Base-by-base conservation (phyloP, 208 protist species). In the Trypanosomatidae sp. region DNA sequence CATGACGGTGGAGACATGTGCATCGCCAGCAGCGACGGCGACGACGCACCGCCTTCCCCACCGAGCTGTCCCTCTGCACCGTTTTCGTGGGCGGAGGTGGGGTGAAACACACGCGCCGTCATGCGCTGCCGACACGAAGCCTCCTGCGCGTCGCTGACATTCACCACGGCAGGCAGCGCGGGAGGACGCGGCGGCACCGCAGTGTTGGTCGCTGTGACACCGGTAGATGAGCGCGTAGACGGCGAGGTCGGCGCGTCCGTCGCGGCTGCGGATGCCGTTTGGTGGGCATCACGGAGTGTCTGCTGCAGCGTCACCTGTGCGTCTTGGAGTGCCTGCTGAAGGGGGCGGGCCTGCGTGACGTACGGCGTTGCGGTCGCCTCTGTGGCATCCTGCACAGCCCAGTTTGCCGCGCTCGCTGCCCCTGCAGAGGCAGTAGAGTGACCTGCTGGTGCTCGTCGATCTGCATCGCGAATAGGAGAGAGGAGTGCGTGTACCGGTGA, bases 101-200 rank as follows among this genome's bases (percentile, higher is more conserved):
- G n/a, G n/a, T n/a, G n/a, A n/a, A n/a, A n/a, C 2, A 36, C 46
- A n/a, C 22, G 53, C 2, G 5, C 22, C 28, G 70, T 62, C 74
- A 78, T 67, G 19, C 46, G 74, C 60, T 62, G 74, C 0, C 74
- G 74, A 12, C 43, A 79, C 59, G 19, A 30, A 28, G 17, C 6
- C 74, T 79, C 74, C 62, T 56, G 62, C 41, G 17, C 49, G 1
- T 73, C 74, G n/a, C 66, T 56, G 49, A n/a, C 19, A 41, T 78
- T 78, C 33, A 13, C 49, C 64, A 46, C 64, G 15, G 50, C 9
- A 36, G 62, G 33, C 6, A 46, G 46, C 30, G 55, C 62, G 30
- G 49, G 25, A 4, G 41, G 0, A n/a, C 10, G 52, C 33, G 22
- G 39, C 8, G 0, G 36, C 19, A 56, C n/a, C 0, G 50, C 67